Conservation (phyloP, 352 stramenopile genomes). For the Proteromonas lacertae region DNA sequence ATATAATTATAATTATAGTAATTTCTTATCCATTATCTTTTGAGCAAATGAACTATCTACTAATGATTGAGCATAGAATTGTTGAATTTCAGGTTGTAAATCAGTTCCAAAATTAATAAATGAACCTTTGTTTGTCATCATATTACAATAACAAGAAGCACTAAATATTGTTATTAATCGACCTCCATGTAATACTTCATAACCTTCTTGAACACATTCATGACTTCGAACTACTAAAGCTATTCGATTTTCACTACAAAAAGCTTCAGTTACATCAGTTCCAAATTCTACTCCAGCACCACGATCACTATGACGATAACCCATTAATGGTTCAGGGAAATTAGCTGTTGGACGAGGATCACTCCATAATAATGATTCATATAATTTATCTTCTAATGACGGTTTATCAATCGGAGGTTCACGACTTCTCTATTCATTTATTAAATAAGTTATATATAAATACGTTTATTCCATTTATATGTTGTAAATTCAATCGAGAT, state of each 20-base stretch:
- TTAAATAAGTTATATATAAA: neutral
- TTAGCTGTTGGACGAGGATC: conserved; percentile 43
- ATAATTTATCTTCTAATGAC: neutral
- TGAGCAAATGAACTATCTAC: too few species aligned
- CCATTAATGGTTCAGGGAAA: conserved; percentile 17
- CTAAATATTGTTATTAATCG: conserved; percentile 39
- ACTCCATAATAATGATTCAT: neutral
- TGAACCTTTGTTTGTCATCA: too few species aligned
- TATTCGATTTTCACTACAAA: conserved; percentile 56
- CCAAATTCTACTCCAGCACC: conserved; percentile 63
- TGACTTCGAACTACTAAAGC: conserved; percentile 58
- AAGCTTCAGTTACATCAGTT: conserved; percentile 56
- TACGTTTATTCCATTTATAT: neutral
- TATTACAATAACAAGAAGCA: conserved; percentile 32
- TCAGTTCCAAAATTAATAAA: too few species aligned
- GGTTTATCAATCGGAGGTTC: neutral
- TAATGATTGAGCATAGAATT: too few species aligned
- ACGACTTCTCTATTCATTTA: neutral
- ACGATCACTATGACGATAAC: conserved; percentile 56
- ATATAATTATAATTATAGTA: too few species aligned
- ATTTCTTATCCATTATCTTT: too few species aligned
- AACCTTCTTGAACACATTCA: conserved; percentile 56
- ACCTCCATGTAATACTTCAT: conserved; percentile 18
- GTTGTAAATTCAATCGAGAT: conserved; percentile 22
- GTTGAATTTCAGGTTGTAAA: too few species aligned